Evolutionary conservation across 2,329 filamentous ascomycete species (phyloP).

Genomic region (Monosporascus sp.): DNA sequence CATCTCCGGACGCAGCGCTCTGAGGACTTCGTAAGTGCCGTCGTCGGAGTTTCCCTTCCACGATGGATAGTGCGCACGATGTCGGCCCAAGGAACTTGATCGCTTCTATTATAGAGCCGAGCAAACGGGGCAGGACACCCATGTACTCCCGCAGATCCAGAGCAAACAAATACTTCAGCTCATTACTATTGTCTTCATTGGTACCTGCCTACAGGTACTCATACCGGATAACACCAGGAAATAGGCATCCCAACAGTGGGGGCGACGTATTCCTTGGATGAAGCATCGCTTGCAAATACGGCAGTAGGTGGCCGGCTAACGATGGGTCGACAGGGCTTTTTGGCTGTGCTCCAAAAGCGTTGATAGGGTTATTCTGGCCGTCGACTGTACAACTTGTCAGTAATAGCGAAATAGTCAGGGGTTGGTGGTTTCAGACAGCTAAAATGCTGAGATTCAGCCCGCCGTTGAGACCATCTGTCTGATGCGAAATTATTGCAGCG

Average conservation of each 20-base stretch:
- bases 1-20: slow-evolving; percentile 34
- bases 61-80: slow-evolving; percentile 47
- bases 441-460: not conserved
- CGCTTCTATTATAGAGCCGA: slow-evolving; percentile 46
- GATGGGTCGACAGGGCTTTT: not conserved
- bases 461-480: not conserved
- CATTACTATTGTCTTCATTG: not conserved
- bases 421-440: not conserved
- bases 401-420: not conserved
- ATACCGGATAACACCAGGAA: slow-evolving; percentile 13
- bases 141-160: slow-evolving; percentile 41
- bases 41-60: slow-evolving; percentile 51
- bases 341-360: not conserved
- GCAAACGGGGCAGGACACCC: slow-evolving; percentile 32
- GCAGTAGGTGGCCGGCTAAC: slow-evolving; percentile 1
- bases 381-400: not conserved
- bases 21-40: slow-evolving; percentile 46
- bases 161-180: slow-evolving; percentile 44
- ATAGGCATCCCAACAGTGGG: slow-evolving; percentile 25
- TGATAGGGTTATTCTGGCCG: not conserved
- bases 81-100: slow-evolving; percentile 44
- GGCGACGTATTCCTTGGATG: slow-evolving; percentile 16
- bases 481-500: slow-evolving; percentile 2
- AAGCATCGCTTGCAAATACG: slow-evolving; percentile 25
- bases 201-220: slow-evolving; percentile 9